Evolutionary conservation across 139 green algal genomes (phyloP), one percentile per base, ranked within the genome.

Genomic region (Coelastrella sp.): DNA sequence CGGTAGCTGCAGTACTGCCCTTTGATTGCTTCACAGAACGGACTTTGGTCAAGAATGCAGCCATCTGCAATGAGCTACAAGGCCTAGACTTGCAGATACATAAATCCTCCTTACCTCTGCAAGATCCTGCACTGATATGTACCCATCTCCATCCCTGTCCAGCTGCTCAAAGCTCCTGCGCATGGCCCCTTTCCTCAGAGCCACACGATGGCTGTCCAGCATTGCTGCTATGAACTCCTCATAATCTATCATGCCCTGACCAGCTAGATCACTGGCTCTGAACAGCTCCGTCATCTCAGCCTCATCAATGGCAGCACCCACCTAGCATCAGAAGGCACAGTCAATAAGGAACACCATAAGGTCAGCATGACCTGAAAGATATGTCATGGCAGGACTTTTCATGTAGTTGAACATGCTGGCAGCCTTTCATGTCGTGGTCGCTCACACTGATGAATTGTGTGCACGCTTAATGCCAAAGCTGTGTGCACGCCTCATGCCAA

Each of bases 151-250:
- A 40, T 86, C 79, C 2, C 67, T 57, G 50, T 90, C 87, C 37
- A 90, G 82, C 66, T 84, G 63, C 69, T 90, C 87, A 41, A 88
- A 91, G 41, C 85, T 88, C 51, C 81, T 82, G 25, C 87, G 82
- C 81, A 93, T 81, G 23, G 88, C 90, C 30, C 90, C 88, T 40
- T 86, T 87, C 23, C 88, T 63, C 21, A 86, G 68, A 0, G 88
- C 88, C 38, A 93, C 88, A 0, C 88, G 77, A 37, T 88, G 86
- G 35, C 51, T 85, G 82, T 92, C 88, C 7, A 93, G 87, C 90
- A 93, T 93, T 35, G 88, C 88, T 3, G 90, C 90, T 13, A 93
- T 92, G 82, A 94, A 94, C 88, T 92, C 89, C 86, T 94, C 91
- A 60, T 94, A 94, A 51, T 93, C 91, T 45, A 94, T 92, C 86